Evolutionary conservation across 108 stramenopile species (phyloP), one percentile per base, ranked within the genome.

Genomic region (Pelagomonas calceolata): DNA sequence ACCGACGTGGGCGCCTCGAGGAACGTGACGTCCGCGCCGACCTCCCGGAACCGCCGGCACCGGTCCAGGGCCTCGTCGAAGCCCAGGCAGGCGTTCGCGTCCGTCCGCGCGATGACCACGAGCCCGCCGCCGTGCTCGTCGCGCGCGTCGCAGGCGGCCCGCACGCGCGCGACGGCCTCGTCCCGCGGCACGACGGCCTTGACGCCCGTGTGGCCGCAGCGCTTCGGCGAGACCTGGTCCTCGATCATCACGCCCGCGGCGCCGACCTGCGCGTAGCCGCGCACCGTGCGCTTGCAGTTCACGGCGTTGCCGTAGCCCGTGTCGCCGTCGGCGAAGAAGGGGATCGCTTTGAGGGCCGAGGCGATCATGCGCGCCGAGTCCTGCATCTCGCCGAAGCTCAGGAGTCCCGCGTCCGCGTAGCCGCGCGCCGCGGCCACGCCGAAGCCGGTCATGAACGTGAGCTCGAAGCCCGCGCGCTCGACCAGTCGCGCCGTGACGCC

Each of bases 371-470:
- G 70, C 21, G 90, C 86, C 16, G 88, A 81, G 0, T 79, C 76
- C 66, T 89, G 75, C 92, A 95, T 97, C 78, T 97, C 96, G 21
- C 76, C 85, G 67, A 83, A 89, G 16, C 88, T 91, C 18, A 67
- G 34, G 36, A 94, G 81, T 70, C 93, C 92, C 4, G 94, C 92
- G 76, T 97, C 96, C 18, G 96, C 94, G 68, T 89, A 86, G 18
- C 96, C 93, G 66, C 84, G 84, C 31, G 80, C 85, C 18, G 85
- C 94, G 30, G 90, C 90, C 14, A 94, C 94, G 39, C 94, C 94
- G 82, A 95, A 97, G n/a, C 96, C 96, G 12, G 96, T 94, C 94
- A 95, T 94, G 79, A 97, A 97, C 17, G 94, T 95, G 17, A 92
- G 91, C 39, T 92, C 82, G 73, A 97, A 97, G 9, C 93, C 92